phyloP scores from a whole-genome alignment of 2,329 filamentous ascomycete genomes.

The Cladosporium austrohemisphaericum region DNA sequence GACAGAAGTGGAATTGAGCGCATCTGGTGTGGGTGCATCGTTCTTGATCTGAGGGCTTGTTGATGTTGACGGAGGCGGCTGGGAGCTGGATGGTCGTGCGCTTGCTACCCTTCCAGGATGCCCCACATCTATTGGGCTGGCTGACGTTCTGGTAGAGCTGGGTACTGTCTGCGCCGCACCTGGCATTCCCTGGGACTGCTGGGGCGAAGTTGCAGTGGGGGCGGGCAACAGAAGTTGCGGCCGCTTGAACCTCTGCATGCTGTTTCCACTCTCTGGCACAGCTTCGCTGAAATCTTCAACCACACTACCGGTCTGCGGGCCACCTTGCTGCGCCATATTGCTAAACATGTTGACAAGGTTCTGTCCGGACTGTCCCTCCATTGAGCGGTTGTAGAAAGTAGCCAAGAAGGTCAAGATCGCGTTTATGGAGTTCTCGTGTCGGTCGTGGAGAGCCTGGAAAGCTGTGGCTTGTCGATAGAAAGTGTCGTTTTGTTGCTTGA shows the following conservation, averaged over 20 bases:
- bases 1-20: conserved; percentile 30
- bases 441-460: conserved; percentile 87
- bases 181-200: conserved; percentile 27
- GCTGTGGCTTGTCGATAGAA: conserved; percentile 82
- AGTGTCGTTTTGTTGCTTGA: conserved; percentile 82
- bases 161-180: conserved; percentile 24
- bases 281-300: conserved; percentile 55
- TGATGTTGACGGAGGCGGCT: conserved; percentile 10
- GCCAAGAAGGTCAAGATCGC: conserved; percentile 96
- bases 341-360: conserved; percentile 83
- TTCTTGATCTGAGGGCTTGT: conserved; percentile 38
- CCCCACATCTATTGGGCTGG: conserved; percentile 25
- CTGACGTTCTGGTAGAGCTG: conserved; percentile 25
- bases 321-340: conserved; percentile 37
- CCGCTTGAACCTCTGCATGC: conserved; percentile 29
- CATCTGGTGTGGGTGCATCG: conserved; percentile 38
- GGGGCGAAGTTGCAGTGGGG: conserved; percentile 30
- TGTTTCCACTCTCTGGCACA: conserved; percentile 33
- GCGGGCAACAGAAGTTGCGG: conserved; percentile 30
- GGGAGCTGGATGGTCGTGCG: conserved; percentile 18
- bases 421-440: conserved; percentile 98
- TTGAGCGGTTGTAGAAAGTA: conserved; percentile 89
- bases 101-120: conserved; percentile 20
- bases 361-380: conserved; percentile 76
- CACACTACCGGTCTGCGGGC: conserved; percentile 52